phyloP scores from a whole-genome alignment of 2,329 filamentous ascomycete genomes.

The Botrytis fabae region DNA sequence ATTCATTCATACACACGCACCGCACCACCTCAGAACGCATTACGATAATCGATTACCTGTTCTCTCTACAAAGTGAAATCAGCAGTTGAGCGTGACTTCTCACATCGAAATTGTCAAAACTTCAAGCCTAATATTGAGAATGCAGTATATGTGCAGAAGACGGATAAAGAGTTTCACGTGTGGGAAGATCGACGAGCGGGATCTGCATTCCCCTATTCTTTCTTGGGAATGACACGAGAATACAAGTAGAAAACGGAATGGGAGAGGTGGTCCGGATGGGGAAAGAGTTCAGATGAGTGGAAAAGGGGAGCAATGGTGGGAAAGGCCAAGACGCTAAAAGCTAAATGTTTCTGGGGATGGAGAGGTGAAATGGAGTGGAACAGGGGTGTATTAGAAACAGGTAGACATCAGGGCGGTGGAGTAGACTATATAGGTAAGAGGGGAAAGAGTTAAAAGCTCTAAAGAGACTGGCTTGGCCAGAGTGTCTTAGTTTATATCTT shows the following conservation, averaged over 20 bases:
- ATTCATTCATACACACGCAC: background rate
- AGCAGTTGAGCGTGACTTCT: background rate
- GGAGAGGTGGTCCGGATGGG: background rate
- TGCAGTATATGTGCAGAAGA: background rate
- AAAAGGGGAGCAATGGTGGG: background rate
- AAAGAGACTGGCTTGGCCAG: background rate
- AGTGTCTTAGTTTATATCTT: background rate
- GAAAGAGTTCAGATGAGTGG: background rate
- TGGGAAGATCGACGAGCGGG: background rate
- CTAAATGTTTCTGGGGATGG: background rate
- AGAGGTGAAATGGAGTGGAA: background rate
- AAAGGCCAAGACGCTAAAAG: background rate
- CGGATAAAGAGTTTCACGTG: background rate
- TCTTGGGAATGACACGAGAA: background rate
- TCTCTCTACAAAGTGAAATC: background rate
- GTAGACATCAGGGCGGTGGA: background rate
- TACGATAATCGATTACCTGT: background rate
- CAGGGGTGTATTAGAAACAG: background rate
- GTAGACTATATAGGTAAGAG: background rate
- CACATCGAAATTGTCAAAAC: background rate
- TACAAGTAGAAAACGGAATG: background rate
- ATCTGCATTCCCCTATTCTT: background rate
- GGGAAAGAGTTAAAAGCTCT: background rate
- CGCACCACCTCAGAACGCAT: background rate
- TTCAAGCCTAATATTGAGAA: background rate